Base-by-base conservation (phyloP, 176 grass and related monocot species). In the Miscanthus lutarioriparius region DNA sequence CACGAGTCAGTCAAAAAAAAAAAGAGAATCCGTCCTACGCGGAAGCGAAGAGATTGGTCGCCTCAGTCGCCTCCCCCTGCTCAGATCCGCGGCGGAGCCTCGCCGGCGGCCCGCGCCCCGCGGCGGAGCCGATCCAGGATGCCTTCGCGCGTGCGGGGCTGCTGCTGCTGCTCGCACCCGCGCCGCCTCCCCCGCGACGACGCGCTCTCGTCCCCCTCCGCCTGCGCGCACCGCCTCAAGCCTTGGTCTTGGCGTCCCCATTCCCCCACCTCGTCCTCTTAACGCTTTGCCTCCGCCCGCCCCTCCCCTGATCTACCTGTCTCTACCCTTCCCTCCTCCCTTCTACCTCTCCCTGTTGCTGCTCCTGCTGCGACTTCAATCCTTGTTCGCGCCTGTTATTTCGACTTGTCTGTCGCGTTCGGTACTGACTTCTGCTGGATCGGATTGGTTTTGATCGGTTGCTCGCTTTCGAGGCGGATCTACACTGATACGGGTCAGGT, bases 141-240 rank as follows among this genome's bases (percentile, higher is more conserved):
- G 90, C 86, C 86, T 74, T 85, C 79, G 20, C 54, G 65, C 75
- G 87, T 83, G 87, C 79, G 25, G 85, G 89, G 70, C 41, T 7
- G 49, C 49, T 33, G 32, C 32, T 33, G 32, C 32, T 10, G 16
- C 53, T 83, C 78, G n/a, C 45, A 75, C 37, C 70, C 83, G 74
- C 87, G 61, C 82, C 78, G 78, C 39, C 23, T 76, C 67, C 38
- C 67, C 74, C 74, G 49, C 76, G 68, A 61, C 73, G 10, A 72
- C 48, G 78, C 77, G 9, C 70, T 91, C 73, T 45, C 70, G 22
- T 41, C 67, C 48, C 83, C 77, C 15, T 82, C 88, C 68, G 80
- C 87, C 49, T 76, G 82, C 78, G 87, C 89, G 72, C 92, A 94
- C 81, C 92, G 90, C 40, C 90, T 90, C 35, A 90, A 90, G 23